Evolutionary conservation across 495 filamentous ascomycete genomes (phyloP).

Genomic region (Penicillium verhagenii): DNA sequence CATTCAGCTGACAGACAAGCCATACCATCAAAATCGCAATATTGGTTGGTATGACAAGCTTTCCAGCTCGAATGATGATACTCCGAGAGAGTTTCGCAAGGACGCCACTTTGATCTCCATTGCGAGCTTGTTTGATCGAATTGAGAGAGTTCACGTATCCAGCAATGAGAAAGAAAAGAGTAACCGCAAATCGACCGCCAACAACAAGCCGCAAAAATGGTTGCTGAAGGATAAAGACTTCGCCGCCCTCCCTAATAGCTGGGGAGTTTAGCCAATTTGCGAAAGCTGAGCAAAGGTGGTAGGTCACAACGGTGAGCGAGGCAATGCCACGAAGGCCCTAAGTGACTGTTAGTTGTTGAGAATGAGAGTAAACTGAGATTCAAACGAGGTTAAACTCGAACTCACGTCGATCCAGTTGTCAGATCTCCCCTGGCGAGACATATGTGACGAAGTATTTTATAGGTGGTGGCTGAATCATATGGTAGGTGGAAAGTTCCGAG

Average conservation of each 20-base stretch:
- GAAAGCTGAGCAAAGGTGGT: constrained; percentile 15
- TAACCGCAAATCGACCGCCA: constrained; percentile 8
- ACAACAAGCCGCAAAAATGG: constrained; percentile 13
- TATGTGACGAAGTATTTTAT: background rate
- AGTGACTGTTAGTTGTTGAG: background rate
- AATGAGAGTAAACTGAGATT: background rate
- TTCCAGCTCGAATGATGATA: constrained; percentile 8
- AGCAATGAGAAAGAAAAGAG: constrained; percentile 15
- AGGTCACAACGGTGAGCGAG: constrained; percentile 11
- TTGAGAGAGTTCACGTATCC: constrained; percentile 17
- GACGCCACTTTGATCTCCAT: constrained; percentile 4
- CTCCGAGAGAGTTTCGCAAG: constrained; percentile 7
- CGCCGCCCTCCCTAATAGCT: constrained; percentile 5
- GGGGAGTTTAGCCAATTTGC: constrained; percentile 18
- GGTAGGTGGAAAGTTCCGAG: background rate
- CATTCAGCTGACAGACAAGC: constrained; percentile 13
- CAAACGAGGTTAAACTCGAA: background rate
- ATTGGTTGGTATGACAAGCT: constrained; percentile 12
- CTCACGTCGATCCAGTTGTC: constrained; percentile 18
- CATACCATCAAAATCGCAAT: constrained; percentile 1
- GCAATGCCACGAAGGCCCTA: constrained; percentile 16
- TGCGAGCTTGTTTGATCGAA: constrained; percentile 6
- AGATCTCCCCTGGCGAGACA: constrained; percentile 5
- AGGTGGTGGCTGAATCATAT: background rate
- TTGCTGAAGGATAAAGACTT: constrained; percentile 9